These are phyloP conservation scores for Aaosphaeria arxii DNA, from an alignment of 2,329 filamentous ascomycete species.

Conservation along the genomic window DNA sequence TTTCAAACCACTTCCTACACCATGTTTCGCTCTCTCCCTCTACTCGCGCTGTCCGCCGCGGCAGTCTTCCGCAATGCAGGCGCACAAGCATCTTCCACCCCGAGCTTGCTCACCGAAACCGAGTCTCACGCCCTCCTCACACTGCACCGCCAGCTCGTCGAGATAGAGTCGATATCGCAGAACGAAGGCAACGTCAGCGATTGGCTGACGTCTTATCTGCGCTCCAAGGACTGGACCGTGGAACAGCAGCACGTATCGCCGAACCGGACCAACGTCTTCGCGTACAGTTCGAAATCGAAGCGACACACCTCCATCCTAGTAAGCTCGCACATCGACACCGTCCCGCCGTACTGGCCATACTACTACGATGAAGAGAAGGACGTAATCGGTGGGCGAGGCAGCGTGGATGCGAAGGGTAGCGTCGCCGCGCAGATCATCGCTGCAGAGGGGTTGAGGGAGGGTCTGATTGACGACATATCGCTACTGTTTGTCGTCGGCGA, in stretches of 20 bases:
- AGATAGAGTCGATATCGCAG: conserved; percentile 68
- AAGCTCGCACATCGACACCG: conserved; percentile 78
- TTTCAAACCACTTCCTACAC: too few species aligned
- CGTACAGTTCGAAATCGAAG: conserved; percentile 52
- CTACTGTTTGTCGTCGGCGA: conserved; percentile 74
- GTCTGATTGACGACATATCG: conserved; percentile 44
- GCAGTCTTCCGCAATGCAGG: background rate
- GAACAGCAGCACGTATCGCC: conserved; percentile 54
- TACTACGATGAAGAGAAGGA: conserved; percentile 48
- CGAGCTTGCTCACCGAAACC: conserved; percentile 14
- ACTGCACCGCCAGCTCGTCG: conserved; percentile 72
- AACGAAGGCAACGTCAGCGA: conserved; percentile 66
- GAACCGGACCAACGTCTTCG: conserved; percentile 72
- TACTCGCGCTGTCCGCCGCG: background rate
- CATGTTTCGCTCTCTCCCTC: background rate
- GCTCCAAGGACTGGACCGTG: conserved; percentile 58
- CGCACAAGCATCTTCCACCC: background rate
- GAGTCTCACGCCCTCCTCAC: conserved; percentile 55
- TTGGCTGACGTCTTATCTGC: conserved; percentile 67
- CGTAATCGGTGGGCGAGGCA: conserved; percentile 68
- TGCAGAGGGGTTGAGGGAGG: conserved; percentile 50
- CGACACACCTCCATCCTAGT: conserved; percentile 61
- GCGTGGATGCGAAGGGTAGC: conserved; percentile 58
- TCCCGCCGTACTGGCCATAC: conserved; percentile 68
- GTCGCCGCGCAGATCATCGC: conserved; percentile 74